Evolutionary conservation across 805 yeast genomes (phyloP).

Genomic region (Candida ascalaphidarum): DNA sequence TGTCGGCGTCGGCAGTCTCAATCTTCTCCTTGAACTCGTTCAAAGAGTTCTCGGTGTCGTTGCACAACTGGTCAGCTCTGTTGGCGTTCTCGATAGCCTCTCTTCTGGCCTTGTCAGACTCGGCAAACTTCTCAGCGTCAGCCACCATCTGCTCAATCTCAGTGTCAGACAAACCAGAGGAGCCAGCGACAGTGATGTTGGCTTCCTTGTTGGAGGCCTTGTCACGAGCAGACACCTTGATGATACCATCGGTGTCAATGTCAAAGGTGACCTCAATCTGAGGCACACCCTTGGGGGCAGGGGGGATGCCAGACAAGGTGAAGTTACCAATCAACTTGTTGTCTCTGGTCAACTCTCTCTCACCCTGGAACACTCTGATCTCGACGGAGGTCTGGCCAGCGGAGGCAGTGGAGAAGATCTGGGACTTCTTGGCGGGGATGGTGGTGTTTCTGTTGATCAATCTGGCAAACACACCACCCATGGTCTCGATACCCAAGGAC

Average conservation of each 20-base stretch:
- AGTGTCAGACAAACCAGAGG: constrained; percentile 83
- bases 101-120: constrained; percentile 79
- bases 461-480: constrained; percentile 96
- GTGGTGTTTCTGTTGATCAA: constrained; percentile 90
- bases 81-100: constrained; percentile 79
- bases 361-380: constrained; percentile 98
- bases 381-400: constrained; percentile 95
- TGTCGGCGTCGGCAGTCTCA: constrained; percentile 37
- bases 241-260: constrained; percentile 95
- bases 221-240: constrained; percentile 91
- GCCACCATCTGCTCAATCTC: constrained; percentile 88
- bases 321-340: constrained; percentile 96
- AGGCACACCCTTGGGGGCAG: constrained; percentile 92
- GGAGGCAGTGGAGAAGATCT: constrained; percentile 87
- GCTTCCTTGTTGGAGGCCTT: constrained; percentile 91
- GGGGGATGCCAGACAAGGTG: constrained; percentile 90
- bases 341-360: constrained; percentile 96
- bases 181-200: constrained; percentile 92
- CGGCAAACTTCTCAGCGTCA: constrained; percentile 85
- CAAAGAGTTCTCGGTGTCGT: constrained; percentile 40
- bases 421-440: constrained; percentile 94
- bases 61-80: constrained; percentile 72
- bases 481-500: constrained; percentile 93
- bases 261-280: constrained; percentile 93
- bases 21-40: constrained; percentile 40